Evolutionary conservation across 2,329 filamentous ascomycete species (phyloP).

Genomic region (Apiospora rasikravindrae): DNA sequence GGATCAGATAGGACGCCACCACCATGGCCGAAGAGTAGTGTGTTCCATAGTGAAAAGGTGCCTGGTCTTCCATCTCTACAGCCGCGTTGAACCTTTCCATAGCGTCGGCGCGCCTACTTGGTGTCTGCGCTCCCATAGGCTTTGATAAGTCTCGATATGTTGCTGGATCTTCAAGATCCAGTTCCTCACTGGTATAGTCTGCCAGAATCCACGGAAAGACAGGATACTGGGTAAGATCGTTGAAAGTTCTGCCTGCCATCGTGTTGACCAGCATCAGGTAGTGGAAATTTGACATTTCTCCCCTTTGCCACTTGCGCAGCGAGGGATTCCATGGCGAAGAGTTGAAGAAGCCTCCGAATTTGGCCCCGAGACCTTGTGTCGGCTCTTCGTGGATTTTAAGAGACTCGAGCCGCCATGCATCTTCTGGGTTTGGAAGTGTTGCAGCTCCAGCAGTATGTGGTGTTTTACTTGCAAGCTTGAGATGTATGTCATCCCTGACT

Average conservation of each 20-base stretch:
- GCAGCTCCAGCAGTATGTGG: slow-evolving; percentile 77
- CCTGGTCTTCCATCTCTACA: slow-evolving; percentile 85
- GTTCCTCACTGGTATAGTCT: slow-evolving; percentile 91
- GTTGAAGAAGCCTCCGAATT: slow-evolving; percentile 92
- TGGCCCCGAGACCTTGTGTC: slow-evolving; percentile 74
- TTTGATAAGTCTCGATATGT: slow-evolving; percentile 92
- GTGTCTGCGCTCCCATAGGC: slow-evolving; percentile 92
- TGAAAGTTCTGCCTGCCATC: slow-evolving; percentile 95
- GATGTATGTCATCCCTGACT: slow-evolving; percentile 80
- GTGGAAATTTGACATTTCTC: slow-evolving; percentile 97
- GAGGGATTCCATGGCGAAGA: slow-evolving; percentile 80
- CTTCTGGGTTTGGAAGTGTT: slow-evolving; percentile 77
- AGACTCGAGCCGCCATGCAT: slow-evolving; percentile 89
- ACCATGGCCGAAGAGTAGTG: slow-evolving; percentile 99
- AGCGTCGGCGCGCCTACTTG: slow-evolving; percentile 77
- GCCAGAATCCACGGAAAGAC: slow-evolving; percentile 98
- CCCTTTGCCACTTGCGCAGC: slow-evolving; percentile 87
- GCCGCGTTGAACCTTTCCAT: slow-evolving; percentile 85
- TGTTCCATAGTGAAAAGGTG: slow-evolving; percentile 93
- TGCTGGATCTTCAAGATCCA: slow-evolving; percentile 83
- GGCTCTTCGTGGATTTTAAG: slow-evolving; percentile 69
- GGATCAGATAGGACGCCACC: slow-evolving; percentile 93
- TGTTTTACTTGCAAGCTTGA: slow-evolving; percentile 76
- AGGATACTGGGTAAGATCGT: slow-evolving; percentile 96
- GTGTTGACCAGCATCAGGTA: slow-evolving; percentile 99